phyloP scores from a whole-genome alignment of 441 rosid species.

The Omphalea diandra region DNA sequence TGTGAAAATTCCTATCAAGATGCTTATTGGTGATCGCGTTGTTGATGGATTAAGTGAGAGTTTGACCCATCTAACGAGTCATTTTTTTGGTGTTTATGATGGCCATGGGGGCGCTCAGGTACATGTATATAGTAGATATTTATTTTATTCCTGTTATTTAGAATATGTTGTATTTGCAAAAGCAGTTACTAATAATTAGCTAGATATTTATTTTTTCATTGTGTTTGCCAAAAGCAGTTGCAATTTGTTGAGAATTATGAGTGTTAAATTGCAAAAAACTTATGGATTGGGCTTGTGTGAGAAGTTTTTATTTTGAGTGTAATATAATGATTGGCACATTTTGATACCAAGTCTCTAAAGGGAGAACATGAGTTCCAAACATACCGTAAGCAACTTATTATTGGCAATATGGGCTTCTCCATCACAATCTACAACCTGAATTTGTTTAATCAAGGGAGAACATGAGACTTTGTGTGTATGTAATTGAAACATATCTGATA shows the following conservation, averaged over 20 bases:
- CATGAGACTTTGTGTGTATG: not conserved
- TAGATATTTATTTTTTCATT: too few relatives aligned
- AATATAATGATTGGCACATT: not conserved
- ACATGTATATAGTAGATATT: slow-evolving; percentile 21
- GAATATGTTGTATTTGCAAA: slow-evolving; percentile 3
- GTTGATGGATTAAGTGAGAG: slow-evolving; percentile 58
- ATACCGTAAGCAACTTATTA: slow-evolving; percentile 4
- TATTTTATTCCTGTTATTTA: too few relatives aligned
- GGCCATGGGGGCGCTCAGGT: slow-evolving; percentile 98
- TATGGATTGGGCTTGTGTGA: not conserved
- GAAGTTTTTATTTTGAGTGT: not conserved
- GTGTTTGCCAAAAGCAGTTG: too few relatives aligned
- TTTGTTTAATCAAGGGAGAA: slow-evolving; percentile 5
- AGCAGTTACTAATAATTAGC: too few relatives aligned
- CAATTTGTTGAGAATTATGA: not conserved
- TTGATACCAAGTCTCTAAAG: too few relatives aligned
- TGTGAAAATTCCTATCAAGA: slow-evolving; percentile 69
- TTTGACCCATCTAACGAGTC: slow-evolving; percentile 64
- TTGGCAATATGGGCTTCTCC: not conserved
- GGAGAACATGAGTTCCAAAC: not conserved
- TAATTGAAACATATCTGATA: not conserved
- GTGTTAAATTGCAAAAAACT: not conserved
- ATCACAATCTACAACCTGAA: not conserved
- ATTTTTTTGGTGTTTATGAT: slow-evolving; percentile 89
- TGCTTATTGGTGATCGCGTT: slow-evolving; percentile 60